These are phyloP conservation scores for Gamarada debralockiae DNA, from an alignment of 495 filamentous ascomycete species.

Conservation along the genomic window DNA sequence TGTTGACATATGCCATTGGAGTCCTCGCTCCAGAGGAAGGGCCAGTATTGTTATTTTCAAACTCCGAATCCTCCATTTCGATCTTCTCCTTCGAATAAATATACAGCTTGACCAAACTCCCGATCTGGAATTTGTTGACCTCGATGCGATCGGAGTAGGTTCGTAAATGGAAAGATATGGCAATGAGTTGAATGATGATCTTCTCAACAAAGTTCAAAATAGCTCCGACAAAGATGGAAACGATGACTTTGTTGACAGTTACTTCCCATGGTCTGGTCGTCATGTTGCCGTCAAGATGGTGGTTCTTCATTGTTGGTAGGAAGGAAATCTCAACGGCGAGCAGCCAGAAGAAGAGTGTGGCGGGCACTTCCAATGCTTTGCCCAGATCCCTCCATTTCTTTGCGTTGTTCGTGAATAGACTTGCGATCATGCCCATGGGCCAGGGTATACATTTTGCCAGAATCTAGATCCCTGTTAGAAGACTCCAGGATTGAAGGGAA, in stretches of 20 bases:
- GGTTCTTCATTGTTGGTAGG: constrained; percentile 67
- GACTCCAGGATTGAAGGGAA: not conserved
- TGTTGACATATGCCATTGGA: constrained; percentile 62
- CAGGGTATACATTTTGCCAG: constrained; percentile 71
- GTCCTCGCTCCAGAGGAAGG: constrained; percentile 58
- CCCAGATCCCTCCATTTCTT: constrained; percentile 96
- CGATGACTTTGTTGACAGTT: constrained; percentile 81
- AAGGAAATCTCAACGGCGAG: constrained; percentile 74
- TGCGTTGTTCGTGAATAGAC: constrained; percentile 72
- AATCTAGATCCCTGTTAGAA: constrained; percentile 41
- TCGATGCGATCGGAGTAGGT: constrained; percentile 93
- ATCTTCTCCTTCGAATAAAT: constrained; percentile 73
- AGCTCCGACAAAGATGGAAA: constrained; percentile 74
- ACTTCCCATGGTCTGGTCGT: constrained; percentile 63
- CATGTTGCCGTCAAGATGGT: constrained; percentile 60
- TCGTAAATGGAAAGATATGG: constrained; percentile 84
- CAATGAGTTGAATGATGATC: constrained; percentile 92
- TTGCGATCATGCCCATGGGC: constrained; percentile 60
- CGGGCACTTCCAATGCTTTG: constrained; percentile 79
- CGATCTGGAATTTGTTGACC: constrained; percentile 86
- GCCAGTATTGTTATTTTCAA: constrained; percentile 47
- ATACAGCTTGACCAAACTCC: constrained; percentile 77
- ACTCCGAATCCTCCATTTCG: constrained; percentile 66
- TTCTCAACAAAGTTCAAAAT: constrained; percentile 86
- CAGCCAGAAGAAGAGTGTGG: constrained; percentile 90